Base-by-base conservation (phyloP, 805 yeast genomes). In the Sungouiella blattae region DNA sequence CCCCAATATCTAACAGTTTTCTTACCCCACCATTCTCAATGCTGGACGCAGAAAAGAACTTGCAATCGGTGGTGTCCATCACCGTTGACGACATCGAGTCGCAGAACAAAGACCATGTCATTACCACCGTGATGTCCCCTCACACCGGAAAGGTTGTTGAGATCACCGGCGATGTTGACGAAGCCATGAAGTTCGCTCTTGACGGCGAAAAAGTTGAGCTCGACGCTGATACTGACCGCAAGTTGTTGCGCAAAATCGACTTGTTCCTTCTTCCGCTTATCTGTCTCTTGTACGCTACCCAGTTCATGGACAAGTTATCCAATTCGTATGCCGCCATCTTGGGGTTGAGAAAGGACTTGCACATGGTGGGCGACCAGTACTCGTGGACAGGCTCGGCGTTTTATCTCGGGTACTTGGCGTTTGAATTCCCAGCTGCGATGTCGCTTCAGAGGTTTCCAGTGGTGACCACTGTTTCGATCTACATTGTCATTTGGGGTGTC, bases 221-320 rank as follows among this genome's bases (percentile, higher is more conserved):
- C 5, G 60, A 59, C 22, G 36, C 36, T 4, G 60, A 57, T 53
- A 29, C 60, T 53, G 44, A 60, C 52, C 34, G 68, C 58, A 47
- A 37, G 51, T 71, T 28, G 47, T 32, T 39, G 7, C 12, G 40
- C 12, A 37, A 32, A 28, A 33, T 40, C 32, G 84, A 79, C 49
- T 28, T 67, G 13, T 67, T 55, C 40, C 42, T 79, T 42, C 55
- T 75, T 47, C 79, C 84, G 1, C 38, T 77, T 34, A 60, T 78
- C 57, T 69, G 73, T 42, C 37, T 69, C 16, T 47, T 75, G 17
- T 73, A 75, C 54, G 65, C 74, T 11, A 53, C 71, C 14, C 83
- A 78, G 54, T 74, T 65, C 44, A 73, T 80, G 78, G 87, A 80
- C 57, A 80, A 80, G 51, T 57, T 62, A 14, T 60, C 82, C 3